Evolutionary conservation across 1,139 yeast species (phyloP), one percentile per base, ranked within the genome.

Genomic region (Kodamaea ohmeri): DNA sequence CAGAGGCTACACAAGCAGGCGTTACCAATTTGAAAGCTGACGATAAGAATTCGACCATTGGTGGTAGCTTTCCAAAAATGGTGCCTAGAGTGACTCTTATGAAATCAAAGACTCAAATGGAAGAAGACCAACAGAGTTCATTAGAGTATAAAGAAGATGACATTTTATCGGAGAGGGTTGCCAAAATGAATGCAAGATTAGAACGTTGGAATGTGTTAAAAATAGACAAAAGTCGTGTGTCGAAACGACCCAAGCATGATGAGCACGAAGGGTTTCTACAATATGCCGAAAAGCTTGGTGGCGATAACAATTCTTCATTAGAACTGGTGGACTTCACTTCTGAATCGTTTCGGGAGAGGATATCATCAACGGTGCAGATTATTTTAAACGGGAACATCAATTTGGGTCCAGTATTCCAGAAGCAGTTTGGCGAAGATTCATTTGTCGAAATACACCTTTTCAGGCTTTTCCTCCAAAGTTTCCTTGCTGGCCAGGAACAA

Each of bases 111-210:
- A 27, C 26, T 19, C 22, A 31, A 21, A 11, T 24, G 17, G 25
- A 12, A 15, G 25, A n/a, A n/a, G n/a, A n/a, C n/a, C 24, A 3
- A 17, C n/a, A 20, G 4, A n/a, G n/a, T 13, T 12, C 15, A 25
- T 27, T 11, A 16, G 32, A 29, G 11, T 21, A 31, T 14, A 14
- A n/a, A 4, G 25, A 28, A 4, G 37, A 35, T 11, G 37, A 35
- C 17, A 28, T 35, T 19, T 30, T 41, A 15, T 19, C 33, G 11
- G 31, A 37, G 26, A 20, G 31, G 13, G 41, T 39, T 3, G 36
- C 34, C 15, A 25, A 28, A 28, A 39, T 42, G 39, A 37, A 37
- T 26, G 18, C 31, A 2, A 34, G 31, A 6, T 16, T 42, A 13
- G 13, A 32, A 19, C 32, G 13, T 16, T 37, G 40, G 43, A 24